Conservation (phyloP, 768 basidiomycete genomes). For the Hortiboletus flavorubellus region DNA sequence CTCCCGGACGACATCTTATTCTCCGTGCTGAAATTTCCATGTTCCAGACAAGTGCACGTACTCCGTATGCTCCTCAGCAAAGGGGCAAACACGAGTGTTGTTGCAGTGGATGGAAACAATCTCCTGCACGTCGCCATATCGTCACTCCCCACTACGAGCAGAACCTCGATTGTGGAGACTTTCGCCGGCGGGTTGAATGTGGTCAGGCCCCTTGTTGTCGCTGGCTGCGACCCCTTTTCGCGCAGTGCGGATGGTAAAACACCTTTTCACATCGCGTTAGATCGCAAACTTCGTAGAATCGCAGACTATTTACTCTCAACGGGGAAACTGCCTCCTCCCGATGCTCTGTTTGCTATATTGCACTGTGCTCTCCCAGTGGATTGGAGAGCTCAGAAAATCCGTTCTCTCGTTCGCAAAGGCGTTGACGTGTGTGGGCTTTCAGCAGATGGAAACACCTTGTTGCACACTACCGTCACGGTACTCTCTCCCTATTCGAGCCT, state of each 20-base stretch:
- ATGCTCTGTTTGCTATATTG: background rate
- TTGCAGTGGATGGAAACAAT: too few relatives aligned
- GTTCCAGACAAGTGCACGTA: too few relatives aligned
- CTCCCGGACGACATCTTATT: too few relatives aligned
- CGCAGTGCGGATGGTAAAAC: background rate
- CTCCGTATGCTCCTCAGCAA: too few relatives aligned
- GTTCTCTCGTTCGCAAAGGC: background rate
- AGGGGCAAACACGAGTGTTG: too few relatives aligned
- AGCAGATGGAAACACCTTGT: background rate
- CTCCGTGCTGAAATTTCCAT: too few relatives aligned
- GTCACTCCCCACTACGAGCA: too few relatives aligned
- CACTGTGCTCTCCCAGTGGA: background rate
- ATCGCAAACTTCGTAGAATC: background rate
- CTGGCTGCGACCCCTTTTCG: background rate
- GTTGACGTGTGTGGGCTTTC: background rate
- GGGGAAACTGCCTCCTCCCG: too few relatives aligned
- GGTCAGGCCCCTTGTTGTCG: background rate
- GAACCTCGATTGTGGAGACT: too few relatives aligned
- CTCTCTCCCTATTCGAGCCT: background rate
- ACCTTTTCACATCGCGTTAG: background rate
- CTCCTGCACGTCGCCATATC: too few relatives aligned
- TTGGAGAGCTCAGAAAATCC: background rate
- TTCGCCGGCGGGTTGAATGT: background rate
- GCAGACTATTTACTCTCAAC: background rate
- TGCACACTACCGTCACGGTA: background rate